Base-by-base conservation (phyloP, 2,329 filamentous ascomycete genomes). In the Phialocephala sp. region DNA sequence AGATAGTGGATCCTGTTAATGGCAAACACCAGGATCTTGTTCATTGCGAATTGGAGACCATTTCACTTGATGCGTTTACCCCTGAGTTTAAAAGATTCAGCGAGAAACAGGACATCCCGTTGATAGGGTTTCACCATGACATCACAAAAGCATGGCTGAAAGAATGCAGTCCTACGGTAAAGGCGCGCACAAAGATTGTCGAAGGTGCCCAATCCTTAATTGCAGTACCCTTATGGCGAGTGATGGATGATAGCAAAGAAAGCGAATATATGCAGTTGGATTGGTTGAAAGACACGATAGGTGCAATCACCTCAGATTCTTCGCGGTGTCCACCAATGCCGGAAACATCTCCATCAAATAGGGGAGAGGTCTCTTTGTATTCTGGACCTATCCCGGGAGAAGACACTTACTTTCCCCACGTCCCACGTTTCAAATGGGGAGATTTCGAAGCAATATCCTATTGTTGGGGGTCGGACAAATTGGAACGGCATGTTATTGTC, bases 371-470 rank as follows among this genome's bases (percentile, higher is more conserved):
- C 27, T 32, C 27, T 32, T 32, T 32, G 27, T 32, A 32, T 32
- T 32, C 27, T 32, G 27, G 27, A 32, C 27, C 27, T 32, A 32
- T 32, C 6, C 27, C 27, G 6, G 27, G 27, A 39, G 20, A 32
- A 18, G 59, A 52, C 47, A n/a, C 37, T 35, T 59, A 8, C 32
- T 47, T 60, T 45, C 11, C 18, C 15, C 43, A 18, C 18, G 12
- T 8, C n/a, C 45, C 57, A 14, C 57, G 59, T 12, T 65, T 60
- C 41, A 20, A 24, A 20, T 65, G 63, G 63, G 63, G 58, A 36
- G 63, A 65, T 39, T 65, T 56, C 22, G 52, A 60, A 54, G 63
- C 63, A 15, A 47, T 65, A 3, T 65, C 63, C 5, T 65, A 65
- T 32, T 60, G 57, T n/a, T 65, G 63, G 63, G 59, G 50, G 41